Evolutionary conservation across 2,329 filamentous ascomycete species (phyloP), one percentile per base, ranked within the genome.

Genomic region (Penicillium sp.): DNA sequence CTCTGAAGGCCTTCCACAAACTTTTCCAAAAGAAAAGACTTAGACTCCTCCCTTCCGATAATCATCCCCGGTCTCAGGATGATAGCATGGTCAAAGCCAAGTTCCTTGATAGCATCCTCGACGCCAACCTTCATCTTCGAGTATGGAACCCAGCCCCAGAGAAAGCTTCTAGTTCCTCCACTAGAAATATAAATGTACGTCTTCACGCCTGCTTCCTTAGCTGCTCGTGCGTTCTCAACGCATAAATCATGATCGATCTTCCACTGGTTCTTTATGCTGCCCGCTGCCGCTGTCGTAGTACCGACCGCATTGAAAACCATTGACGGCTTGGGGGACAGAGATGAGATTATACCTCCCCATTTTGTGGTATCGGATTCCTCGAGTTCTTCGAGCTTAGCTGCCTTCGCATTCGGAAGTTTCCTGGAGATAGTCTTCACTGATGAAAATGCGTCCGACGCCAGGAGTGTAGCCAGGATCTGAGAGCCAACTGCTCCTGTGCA

Each of bases 221-320:
- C 71, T 27, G 69, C 71, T 49, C 63, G 61, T 12, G 71, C 71
- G 31, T 66, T 71, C 50, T 72, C 70, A 9, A 74, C 60, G 47
- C 66, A 69, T 34, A 69, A 50, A 52, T 74, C 72, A 52, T 74
- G 71, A 56, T 74, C 72, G 52, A 74, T 72, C 50, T 68, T 69
- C 68, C 70, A 69, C 54, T 74, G 72, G 13, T 71, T 68, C 46
- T 65, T 55, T 38, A 73, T 41, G 13, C 70, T 64, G 1, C 72
- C 72, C 4, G 71, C 71, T 23, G 60, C 56, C 4, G 67, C 68
- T 38, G 57, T 57, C 3, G 70, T 74, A 12, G 72, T 74, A 29
- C 72, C 72, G 9, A 74, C 65, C 6, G 70, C 68, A 39, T 69
- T 70, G 58, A 70, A 71, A 34, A 70, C 56, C 6, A 59, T 21